phyloP scores from a whole-genome alignment of 768 basidiomycete species.

The Russula dissimulans region DNA sequence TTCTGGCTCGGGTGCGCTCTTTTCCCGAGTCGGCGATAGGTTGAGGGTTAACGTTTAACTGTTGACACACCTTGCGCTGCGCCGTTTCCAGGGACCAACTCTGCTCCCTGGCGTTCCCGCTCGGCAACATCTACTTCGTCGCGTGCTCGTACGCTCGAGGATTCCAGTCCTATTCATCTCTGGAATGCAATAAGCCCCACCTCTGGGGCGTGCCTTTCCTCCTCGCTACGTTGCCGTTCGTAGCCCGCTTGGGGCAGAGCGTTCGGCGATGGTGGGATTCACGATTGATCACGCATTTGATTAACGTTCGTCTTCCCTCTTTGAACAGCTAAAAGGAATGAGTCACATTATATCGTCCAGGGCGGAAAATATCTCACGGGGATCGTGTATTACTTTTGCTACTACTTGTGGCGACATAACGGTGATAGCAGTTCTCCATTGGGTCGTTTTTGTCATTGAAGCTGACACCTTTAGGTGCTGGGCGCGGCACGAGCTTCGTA shows the following conservation, averaged over 20 bases:
- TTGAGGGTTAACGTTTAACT: background rate
- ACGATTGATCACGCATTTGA: slow-evolving; percentile 59
- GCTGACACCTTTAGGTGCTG: slow-evolving; percentile 25
- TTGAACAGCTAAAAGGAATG: background rate
- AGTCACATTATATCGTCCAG: slow-evolving; percentile 30
- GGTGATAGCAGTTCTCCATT: slow-evolving; percentile 28
- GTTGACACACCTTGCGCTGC: background rate
- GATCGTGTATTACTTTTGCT: slow-evolving; percentile 56
- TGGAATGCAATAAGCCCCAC: slow-evolving; percentile 37
- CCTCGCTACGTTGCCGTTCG: slow-evolving; percentile 55
- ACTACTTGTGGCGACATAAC: slow-evolving; percentile 69
- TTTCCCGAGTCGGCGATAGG: background rate
- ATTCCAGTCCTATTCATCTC: slow-evolving; percentile 41
- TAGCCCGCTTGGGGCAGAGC: slow-evolving; percentile 77
- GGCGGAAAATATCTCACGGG: slow-evolving; percentile 76
- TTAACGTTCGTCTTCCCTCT: slow-evolving; percentile 54
- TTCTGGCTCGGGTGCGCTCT: slow-evolving; percentile 77
- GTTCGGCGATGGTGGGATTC: slow-evolving; percentile 83
- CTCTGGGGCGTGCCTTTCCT: slow-evolving; percentile 56
- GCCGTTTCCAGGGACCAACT: slow-evolving; percentile 57
- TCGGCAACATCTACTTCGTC: slow-evolving; percentile 66
- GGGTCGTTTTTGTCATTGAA: background rate
- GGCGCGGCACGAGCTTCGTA: slow-evolving; percentile 43
- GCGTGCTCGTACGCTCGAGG: slow-evolving; percentile 59
- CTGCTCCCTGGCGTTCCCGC: slow-evolving; percentile 67